These are phyloP conservation scores for Urostyla sp. DNA, from an alignment of 73 alveolate species.

Conservation along the genomic window DNA sequence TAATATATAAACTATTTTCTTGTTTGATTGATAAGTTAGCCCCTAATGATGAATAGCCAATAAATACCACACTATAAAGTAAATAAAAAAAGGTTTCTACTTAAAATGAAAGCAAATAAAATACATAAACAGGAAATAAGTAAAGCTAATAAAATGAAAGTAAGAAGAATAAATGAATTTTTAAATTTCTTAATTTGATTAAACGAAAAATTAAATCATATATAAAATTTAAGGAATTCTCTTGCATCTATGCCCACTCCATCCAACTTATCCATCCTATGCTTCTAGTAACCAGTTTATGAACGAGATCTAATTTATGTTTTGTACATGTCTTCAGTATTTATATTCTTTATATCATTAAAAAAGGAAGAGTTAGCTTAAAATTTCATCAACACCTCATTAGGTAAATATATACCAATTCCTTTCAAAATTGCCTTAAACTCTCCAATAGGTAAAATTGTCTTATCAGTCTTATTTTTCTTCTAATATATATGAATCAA, in stretches of 20 bases:
- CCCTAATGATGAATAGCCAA: too few species aligned
- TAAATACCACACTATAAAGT: too few species aligned
- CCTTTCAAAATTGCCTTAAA: constrained; percentile 3
- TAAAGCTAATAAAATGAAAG: too few species aligned
- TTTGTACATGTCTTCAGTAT: not conserved
- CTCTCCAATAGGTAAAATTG: constrained; percentile 11
- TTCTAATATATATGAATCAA: not conserved
- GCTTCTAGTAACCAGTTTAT: too few species aligned
- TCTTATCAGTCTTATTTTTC: constrained; percentile 10
- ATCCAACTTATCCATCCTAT: too few species aligned
- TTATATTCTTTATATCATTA: not conserved
- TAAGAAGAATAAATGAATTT: not conserved
- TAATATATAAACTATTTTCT: too few species aligned
- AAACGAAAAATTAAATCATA: not conserved
- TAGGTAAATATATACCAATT: not conserved
- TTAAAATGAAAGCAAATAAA: too few species aligned
- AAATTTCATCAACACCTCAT: constrained; percentile 2
- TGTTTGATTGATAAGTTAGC: too few species aligned
- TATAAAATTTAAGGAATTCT: constrained; percentile 22
- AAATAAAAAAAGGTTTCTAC: too few species aligned
- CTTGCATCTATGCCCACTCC: constrained; percentile 30
- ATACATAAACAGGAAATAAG: too few species aligned
- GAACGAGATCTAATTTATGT: too few species aligned
- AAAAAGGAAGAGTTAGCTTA: not conserved
- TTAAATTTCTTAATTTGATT: not conserved